Evolutionary conservation across 495 filamentous ascomycete genomes (phyloP).

Genomic region (Tuber microsphaerosporum): DNA sequence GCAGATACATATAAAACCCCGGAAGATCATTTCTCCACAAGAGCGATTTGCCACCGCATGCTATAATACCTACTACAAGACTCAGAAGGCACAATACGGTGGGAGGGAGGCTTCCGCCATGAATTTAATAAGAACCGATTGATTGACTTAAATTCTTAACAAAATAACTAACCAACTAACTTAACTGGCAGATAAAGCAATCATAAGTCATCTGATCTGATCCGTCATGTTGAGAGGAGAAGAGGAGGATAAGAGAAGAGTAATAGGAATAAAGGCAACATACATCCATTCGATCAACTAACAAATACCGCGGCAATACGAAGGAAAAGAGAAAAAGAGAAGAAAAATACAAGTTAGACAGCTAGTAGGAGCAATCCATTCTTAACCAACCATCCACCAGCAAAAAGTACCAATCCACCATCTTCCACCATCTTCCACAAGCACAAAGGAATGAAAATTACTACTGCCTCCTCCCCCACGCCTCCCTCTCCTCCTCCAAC

Average conservation of each 20-base stretch:
- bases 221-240: neutral
- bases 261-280: neutral
- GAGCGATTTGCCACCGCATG: neutral
- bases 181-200: neutral
- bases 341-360: neutral
- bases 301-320: neutral
- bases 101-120: neutral
- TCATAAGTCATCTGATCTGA: neutral
- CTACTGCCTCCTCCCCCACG: conserved; percentile 43
- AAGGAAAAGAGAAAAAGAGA: neutral
- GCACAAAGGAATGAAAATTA: neutral
- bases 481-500: conserved; percentile 53
- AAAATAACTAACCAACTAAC: neutral
- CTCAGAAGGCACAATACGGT: neutral
- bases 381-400: neutral
- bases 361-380: neutral
- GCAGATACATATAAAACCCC: neutral
- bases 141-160: neutral
- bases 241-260: neutral
- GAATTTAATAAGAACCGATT: neutral
- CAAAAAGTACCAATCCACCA: neutral
- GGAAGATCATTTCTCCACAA: neutral
- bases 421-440: neutral
- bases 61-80: neutral
- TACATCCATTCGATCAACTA: neutral